Percentiles rank a stretch among this genome's conserved stretches.
These are phyloP conservation scores for Eucalyptus cloeziana DNA, from an alignment of 345 rosid genomes.

Conservation along the genomic window DNA sequence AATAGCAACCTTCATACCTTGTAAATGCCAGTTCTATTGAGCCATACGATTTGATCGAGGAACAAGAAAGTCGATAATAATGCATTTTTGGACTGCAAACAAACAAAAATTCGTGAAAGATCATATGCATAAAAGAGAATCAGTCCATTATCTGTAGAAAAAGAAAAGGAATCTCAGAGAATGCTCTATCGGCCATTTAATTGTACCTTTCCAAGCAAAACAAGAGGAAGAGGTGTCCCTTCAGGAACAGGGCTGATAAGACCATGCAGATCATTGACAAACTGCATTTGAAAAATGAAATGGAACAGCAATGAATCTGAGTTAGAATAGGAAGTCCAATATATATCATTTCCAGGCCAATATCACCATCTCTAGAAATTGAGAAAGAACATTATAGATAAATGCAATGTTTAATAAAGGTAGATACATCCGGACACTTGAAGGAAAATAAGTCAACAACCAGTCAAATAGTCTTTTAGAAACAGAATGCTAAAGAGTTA, in stretches of 20 bases:
- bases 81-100: conserved; percentile 81
- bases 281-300: conserved; percentile 32
- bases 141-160: background rate
- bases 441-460: background rate
- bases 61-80: conserved; percentile 77
- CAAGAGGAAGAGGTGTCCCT: conserved; percentile 85
- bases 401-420: background rate
- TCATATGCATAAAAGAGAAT: background rate
- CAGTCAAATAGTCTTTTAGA: background rate
- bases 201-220: conserved; percentile 78
- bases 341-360: background rate
- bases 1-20: conserved; percentile 36
- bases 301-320: background rate
- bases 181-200: background rate
- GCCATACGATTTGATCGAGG: conserved; percentile 98
- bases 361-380: background rate
- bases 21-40: conserved; percentile 82
- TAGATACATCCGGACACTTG: background rate
- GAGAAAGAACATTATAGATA: background rate
- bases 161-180: background rate
- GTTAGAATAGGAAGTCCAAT: background rate
- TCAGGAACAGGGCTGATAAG: conserved; percentile 83
- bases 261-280: conserved; percentile 80
- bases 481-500: background rate
- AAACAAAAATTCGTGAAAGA: background rate